Evolutionary conservation across 495 filamentous ascomycete genomes (phyloP), one percentile per base, ranked within the genome.

Genomic region (Aspergillus conjunctus): DNA sequence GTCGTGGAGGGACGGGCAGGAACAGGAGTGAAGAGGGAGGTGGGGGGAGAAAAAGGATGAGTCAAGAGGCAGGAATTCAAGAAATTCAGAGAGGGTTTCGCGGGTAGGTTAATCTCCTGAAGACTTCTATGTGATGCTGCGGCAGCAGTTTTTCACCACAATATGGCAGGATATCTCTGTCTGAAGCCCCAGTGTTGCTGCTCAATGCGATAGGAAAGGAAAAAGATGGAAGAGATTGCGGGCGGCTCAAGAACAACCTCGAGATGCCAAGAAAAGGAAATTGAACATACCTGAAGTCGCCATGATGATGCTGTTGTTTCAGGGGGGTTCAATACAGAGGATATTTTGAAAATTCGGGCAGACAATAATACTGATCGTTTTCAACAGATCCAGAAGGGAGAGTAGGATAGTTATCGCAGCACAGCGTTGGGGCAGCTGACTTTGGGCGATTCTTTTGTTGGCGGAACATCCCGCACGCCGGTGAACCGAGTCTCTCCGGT

Each of bases 11-110:
- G 17, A 43, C 17, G 12, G 20, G 10, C n/a, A 48, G 20, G 20
- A 48, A 22, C 17, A 4, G 44, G 21, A 30, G 20, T 44, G 59
- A 45, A 51, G 55, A 56, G 55, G 55, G 50, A 33, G 18, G 14
- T 5, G 21, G 31, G 53, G 31, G n/a, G 50, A 32, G 52, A 37
- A 41, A 44, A 12, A 55, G 51, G 46, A 21, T 37, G 33, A 45
- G 51, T 26, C 5, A 51, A 44, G 51, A 61, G 21, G 44, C 2
- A 20, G 15, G 8, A 48, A 48, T n/a, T 57, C n/a, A 49, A 21
- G 15, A 11, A 41, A 41, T n/a, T 14, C 37, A 41, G 15, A 45
- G 20, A 11, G 49, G 21, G 32, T 30, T 31, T 51, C 10, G 15
- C 21, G 12, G 17, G 22, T 15, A 51, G 17, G n/a, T 20, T 7